These are phyloP conservation scores for Ajuga reptans DNA, from an alignment of 305 asterid species.

Conservation along the genomic window DNA sequence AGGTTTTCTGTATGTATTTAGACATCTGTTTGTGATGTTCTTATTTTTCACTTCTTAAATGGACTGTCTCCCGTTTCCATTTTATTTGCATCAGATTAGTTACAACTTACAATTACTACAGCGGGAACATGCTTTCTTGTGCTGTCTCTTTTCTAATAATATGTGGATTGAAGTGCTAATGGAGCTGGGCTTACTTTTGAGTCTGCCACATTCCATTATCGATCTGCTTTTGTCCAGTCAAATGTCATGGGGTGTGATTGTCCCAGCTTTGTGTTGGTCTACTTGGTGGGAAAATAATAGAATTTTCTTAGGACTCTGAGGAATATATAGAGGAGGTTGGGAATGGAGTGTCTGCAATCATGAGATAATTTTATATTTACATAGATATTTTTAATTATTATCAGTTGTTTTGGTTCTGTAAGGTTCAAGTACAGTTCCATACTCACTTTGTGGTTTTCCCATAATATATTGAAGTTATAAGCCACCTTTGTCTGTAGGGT, in stretches of 20 bases:
- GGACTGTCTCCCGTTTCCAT: not conserved
- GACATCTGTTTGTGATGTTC: constrained; percentile 10
- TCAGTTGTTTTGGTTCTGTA: constrained; percentile 4
- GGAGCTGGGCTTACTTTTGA: too few relatives aligned
- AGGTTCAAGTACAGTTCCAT: not conserved
- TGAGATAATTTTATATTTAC: too few relatives aligned
- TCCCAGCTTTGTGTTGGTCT: not conserved
- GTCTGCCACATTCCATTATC: too few relatives aligned
- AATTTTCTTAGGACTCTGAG: not conserved
- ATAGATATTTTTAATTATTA: not conserved
- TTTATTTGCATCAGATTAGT: constrained; percentile 4
- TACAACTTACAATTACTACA: not conserved
- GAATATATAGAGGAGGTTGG: not conserved
- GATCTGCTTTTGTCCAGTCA: not conserved
- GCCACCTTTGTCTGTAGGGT: constrained; percentile 46
- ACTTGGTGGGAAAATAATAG: not conserved
- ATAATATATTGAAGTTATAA: constrained; percentile 13
- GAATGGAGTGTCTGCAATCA: too few relatives aligned
- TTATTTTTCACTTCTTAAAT: not conserved
- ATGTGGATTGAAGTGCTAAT: too few relatives aligned
- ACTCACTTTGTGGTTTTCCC: not conserved
- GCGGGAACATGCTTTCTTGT: not conserved
- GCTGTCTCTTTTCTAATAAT: not conserved
- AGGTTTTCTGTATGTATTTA: constrained; percentile 61
- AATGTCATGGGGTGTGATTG: not conserved